Evolutionary conservation across 805 yeast genomes (phyloP), one percentile per base, ranked within the genome.

Genomic region (Suhomyces faveliae): DNA sequence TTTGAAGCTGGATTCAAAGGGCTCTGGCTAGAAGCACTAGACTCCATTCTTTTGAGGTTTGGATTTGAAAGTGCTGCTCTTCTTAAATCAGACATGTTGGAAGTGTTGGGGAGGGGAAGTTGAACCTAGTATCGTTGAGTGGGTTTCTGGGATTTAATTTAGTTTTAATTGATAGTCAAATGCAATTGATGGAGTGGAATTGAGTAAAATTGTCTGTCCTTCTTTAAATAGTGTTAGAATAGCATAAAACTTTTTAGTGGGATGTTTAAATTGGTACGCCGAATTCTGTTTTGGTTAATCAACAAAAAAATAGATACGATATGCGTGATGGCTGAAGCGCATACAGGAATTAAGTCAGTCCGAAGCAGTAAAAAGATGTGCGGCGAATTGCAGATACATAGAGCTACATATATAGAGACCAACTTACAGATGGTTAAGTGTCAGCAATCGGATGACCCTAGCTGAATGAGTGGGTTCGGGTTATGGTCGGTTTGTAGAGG

Each of bases 1-100:
- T 35, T 35, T 9, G 65, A 62, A 2, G 67, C 58, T 11, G 64
- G 51, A 3, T 54, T 48, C 9, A 61, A 60, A 3, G 66, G 57
- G 40, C 45, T 44, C 17, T 47, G 24, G 17, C 42, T 50, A 2
- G 51, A 42, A 5, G 47, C 35, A 6, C 42, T 40, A 2, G 52
- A 43, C 45, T 20, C 43, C 49, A 49, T 40, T 23, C 48, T 51
- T 47, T 55, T 51, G 23, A 55, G 50, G 38, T 53, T 59, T 19
- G 60, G 49, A 38, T 54, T 54, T 12, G 58, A 56, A 35, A 58
- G 29, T 5, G 60, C 60, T 27, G 52, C 41, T 47, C 47, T 59
- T 47, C 61, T 55, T 44, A 54, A 52, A 37, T 51, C 51, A n/a
- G 41, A n/a, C 46, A 43, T 39, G 13, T 2, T n/a, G 12, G 11